phyloP scores from a whole-genome alignment of 192 early-diverging fungal genomes.

The Bifiguratus adelaidae region DNA sequence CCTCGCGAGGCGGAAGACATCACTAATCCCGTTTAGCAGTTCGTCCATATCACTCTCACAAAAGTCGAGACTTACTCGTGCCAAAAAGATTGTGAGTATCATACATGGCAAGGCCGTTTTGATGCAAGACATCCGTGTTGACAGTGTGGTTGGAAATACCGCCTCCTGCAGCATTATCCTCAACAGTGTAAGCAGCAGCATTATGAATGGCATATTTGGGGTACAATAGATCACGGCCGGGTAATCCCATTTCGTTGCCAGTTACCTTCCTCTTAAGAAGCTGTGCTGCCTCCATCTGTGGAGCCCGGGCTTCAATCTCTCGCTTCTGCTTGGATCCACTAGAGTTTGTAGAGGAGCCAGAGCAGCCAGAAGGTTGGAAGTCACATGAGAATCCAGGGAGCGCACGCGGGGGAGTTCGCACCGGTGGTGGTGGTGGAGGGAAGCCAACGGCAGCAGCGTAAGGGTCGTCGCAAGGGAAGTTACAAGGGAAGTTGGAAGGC shows the following conservation, averaged over 20 bases:
- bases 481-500: constrained; percentile 9
- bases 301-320: too few species aligned
- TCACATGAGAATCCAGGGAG: constrained; percentile 1
- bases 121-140: constrained; percentile 3
- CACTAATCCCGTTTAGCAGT: not conserved
- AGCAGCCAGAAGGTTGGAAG: not conserved
- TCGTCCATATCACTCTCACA: too few species aligned
- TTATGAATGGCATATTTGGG: constrained; percentile 26
- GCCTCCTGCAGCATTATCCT: not conserved
- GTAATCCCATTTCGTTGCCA: not conserved
- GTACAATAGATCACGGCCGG: constrained; percentile 3
- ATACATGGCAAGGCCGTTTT: constrained; percentile 3
- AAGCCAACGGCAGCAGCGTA: constrained; percentile 3
- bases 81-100: constrained; percentile 3
- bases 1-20: constrained; percentile 1
- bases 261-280: too few species aligned
- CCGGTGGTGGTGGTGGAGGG: constrained; percentile 2
- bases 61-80: constrained; percentile 1
- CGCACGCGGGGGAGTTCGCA: not conserved
- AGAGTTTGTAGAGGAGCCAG: too few species aligned
- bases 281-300: too few species aligned
- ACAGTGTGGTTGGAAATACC: constrained; percentile 4
- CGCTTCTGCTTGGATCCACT: too few species aligned
- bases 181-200: constrained; percentile 1
- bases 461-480: constrained; percentile 1